Evolutionary conservation across 2,329 filamentous ascomycete species (phyloP).

Genomic region (Pseudocercospora macadamiae): DNA sequence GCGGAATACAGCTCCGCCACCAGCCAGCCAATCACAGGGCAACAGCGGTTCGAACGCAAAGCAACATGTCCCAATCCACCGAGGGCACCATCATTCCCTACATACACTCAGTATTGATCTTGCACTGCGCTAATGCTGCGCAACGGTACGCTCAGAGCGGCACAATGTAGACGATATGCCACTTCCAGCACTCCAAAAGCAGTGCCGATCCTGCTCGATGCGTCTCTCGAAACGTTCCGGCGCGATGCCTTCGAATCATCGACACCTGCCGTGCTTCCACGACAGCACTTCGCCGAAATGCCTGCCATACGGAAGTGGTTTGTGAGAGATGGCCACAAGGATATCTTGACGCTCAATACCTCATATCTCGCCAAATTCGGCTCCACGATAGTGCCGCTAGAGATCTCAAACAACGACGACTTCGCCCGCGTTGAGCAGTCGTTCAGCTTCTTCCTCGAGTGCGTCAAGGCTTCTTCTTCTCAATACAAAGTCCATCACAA

Average conservation of each 20-base stretch:
- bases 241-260: constrained; percentile 57
- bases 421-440: constrained; percentile 65
- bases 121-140: constrained; percentile 28
- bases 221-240: constrained; percentile 52
- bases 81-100: too few species aligned
- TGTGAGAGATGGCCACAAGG: constrained; percentile 6
- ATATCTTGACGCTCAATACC: constrained; percentile 39
- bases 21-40: too few species aligned
- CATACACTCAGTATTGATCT: too few species aligned
- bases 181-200: constrained; percentile 10
- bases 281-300: constrained; percentile 47
- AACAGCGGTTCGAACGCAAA: neutral
- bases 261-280: constrained; percentile 57
- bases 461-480: constrained; percentile 40
- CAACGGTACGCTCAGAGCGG: constrained; percentile 11
- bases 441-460: constrained; percentile 66
- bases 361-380: constrained; percentile 52
- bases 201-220: constrained; percentile 33
- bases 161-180: constrained; percentile 22
- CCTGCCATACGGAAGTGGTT: constrained; percentile 67
- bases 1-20: too few species aligned
- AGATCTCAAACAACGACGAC: constrained; percentile 53
- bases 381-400: constrained; percentile 60
- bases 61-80: too few species aligned
- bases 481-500: constrained; percentile 20